Percentiles rank a stretch among this genome's conserved stretches.
phyloP scores from a whole-genome alignment of 2,329 filamentous ascomycete genomes.

The Diaporthe humulicola region DNA sequence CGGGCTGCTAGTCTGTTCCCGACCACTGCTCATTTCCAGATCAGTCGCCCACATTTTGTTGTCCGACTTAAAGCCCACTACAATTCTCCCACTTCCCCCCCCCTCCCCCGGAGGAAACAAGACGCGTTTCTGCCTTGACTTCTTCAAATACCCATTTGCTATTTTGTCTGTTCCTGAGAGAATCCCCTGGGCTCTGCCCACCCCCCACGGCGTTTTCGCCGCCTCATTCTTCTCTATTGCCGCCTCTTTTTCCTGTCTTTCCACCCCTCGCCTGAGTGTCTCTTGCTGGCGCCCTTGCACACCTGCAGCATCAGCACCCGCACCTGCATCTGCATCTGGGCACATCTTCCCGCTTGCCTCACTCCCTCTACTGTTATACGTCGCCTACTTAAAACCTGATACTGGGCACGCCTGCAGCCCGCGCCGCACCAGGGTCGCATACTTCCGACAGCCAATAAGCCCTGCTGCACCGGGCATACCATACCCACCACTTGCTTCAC shows the following conservation, averaged over 20 bases:
- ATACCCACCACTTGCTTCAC: neutral
- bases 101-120: neutral
- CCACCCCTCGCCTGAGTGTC: slow-evolving; percentile 37
- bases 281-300: slow-evolving; percentile 15
- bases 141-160: slow-evolving; percentile 29
- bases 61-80: slow-evolving; percentile 36
- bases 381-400: slow-evolving; percentile 17
- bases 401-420: slow-evolving; percentile 11
- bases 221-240: slow-evolving; percentile 28
- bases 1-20: neutral
- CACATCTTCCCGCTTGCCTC: neutral
- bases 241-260: neutral
- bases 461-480: slow-evolving; percentile 2
- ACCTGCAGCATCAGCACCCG: neutral
- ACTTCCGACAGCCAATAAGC: slow-evolving; percentile 29
- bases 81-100: slow-evolving; percentile 34
- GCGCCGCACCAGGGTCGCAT: slow-evolving; percentile 30
- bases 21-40: slow-evolving; percentile 34
- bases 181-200: slow-evolving; percentile 39
- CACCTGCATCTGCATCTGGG: slow-evolving; percentile 2
- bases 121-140: slow-evolving; percentile 2
- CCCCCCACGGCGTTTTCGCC: slow-evolving; percentile 37
- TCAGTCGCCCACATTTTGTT: slow-evolving; percentile 35
- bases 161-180: slow-evolving; percentile 39
- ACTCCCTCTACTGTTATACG: slow-evolving; percentile 42